These are phyloP conservation scores for Trichoderma citrinoviride DNA, from an alignment of 2,329 filamentous ascomycete genomes.

Conservation along the genomic window DNA sequence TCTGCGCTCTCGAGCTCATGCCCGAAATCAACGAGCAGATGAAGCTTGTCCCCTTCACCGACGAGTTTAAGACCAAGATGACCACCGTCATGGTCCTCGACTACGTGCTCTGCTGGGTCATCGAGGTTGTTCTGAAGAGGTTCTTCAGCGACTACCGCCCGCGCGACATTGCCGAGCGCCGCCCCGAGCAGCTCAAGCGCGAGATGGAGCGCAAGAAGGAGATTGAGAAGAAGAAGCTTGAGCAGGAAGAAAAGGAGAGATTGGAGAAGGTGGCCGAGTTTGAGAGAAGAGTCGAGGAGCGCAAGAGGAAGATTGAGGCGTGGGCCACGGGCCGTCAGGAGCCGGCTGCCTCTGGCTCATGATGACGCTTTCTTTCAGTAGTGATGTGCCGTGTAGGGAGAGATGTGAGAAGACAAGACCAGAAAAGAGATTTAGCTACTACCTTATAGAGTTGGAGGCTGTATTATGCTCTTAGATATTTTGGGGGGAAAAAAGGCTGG, in stretches of 20 bases:
- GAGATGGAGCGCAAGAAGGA: conserved; percentile 68
- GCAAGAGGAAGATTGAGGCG: conserved; percentile 46
- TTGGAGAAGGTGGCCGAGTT: conserved; percentile 57
- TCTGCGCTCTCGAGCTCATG: conserved; percentile 90
- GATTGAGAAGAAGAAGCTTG: conserved; percentile 48
- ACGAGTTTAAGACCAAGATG: conserved; percentile 85
- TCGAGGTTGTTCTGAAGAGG: conserved; percentile 82
- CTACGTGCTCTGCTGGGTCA: conserved; percentile 79
- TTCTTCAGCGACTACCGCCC: conserved; percentile 88
- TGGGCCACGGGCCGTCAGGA: conserved; percentile 42
- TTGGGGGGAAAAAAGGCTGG: not conserved
- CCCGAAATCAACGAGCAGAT: conserved; percentile 94
- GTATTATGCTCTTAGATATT: conserved; percentile 2
- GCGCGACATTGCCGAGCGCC: conserved; percentile 85
- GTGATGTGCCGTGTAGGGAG: not conserved
- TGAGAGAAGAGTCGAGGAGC: conserved; percentile 56
- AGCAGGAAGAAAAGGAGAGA: conserved; percentile 52
- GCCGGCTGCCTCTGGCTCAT: conserved; percentile 9
- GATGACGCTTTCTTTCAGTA: not conserved
- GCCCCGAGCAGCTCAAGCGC: conserved; percentile 79
- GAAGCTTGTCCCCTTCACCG: conserved; percentile 84
- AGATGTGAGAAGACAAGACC: not conserved
- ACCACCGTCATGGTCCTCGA: conserved; percentile 83
- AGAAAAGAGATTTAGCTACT: not conserved
- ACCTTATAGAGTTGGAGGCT: conserved; percentile 3